Conservation (phyloP, 192 early-diverging fungal species). For the Backusella parvicylindrica region DNA sequence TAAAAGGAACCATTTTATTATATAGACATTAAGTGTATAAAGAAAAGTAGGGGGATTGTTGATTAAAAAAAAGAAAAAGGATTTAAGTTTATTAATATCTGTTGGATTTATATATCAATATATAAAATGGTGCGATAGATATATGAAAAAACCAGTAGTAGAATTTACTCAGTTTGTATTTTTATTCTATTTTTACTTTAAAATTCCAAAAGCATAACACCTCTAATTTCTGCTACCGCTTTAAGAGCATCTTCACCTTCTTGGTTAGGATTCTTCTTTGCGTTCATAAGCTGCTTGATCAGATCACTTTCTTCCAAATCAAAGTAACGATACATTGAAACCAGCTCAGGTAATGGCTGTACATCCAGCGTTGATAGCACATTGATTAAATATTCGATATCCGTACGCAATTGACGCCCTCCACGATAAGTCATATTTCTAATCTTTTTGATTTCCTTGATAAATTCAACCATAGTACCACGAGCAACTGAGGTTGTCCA, state of each 20-base stretch:
- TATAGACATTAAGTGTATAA: too few species aligned
- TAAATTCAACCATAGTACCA: constrained; percentile 50
- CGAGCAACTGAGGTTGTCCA: constrained; percentile 69
- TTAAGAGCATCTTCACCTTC: constrained; percentile 2
- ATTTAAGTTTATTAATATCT: too few species aligned
- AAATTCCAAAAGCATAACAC: constrained; percentile 7
- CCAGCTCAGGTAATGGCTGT: constrained; percentile 15
- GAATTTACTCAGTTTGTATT: too few species aligned
- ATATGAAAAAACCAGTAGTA: too few species aligned
- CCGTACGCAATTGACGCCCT: constrained; percentile 55
- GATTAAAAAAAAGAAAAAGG: too few species aligned
- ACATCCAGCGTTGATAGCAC: constrained; percentile 29
- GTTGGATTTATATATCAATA: too few species aligned
- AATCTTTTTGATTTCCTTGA: constrained; percentile 36
- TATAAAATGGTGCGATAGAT: too few species aligned
- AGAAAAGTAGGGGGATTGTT: too few species aligned
- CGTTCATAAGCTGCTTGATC: neutral
- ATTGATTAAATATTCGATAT: constrained; percentile 64
- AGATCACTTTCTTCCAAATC: constrained; percentile 9
- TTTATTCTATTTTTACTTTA: neutral
- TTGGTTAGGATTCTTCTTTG: neutral
- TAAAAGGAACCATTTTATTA: too few species aligned
- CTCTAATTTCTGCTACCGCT: constrained; percentile 4
- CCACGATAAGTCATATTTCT: constrained; percentile 43
- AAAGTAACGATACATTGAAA: constrained; percentile 2